Percentiles rank a stretch among this genome's conserved stretches.
Evolutionary conservation across 257 asterid species (phyloP).

Genomic region (Nicotiana attenuata): DNA sequence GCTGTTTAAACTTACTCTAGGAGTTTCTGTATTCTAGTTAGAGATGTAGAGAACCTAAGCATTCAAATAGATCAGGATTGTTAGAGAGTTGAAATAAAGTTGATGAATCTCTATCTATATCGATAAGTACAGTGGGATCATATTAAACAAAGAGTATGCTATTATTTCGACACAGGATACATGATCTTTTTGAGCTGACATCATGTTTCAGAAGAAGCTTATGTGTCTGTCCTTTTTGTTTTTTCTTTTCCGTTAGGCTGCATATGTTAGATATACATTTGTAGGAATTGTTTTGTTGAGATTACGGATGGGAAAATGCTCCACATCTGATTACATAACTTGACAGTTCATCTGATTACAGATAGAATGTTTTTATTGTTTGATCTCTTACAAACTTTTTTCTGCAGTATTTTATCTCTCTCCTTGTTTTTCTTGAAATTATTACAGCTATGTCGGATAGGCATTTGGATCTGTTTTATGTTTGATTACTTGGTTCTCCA

Average conservation of each 20-base stretch:
- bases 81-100: no score
- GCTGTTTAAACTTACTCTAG: no score
- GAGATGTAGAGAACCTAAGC: background rate
- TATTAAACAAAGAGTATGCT: no score
- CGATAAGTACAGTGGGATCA: no score
- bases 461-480: constrained; percentile 4
- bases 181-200: background rate
- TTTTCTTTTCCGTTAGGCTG: background rate
- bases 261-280: background rate
- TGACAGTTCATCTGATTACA: background rate
- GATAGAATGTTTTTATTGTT: background rate
- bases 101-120: no score
- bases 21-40: no score
- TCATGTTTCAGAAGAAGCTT: background rate
- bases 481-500: background rate
- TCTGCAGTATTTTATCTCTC: background rate
- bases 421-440: background rate
- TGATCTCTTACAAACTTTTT: background rate
- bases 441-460: background rate
- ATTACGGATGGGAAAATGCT: background rate
- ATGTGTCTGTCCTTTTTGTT: background rate
- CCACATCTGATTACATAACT: background rate
- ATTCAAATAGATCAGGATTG: no score
- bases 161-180: no score
- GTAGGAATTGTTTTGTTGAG: background rate